Base-by-base conservation (phyloP, 139 green algal genomes). In the Picochlorum sp. region DNA sequence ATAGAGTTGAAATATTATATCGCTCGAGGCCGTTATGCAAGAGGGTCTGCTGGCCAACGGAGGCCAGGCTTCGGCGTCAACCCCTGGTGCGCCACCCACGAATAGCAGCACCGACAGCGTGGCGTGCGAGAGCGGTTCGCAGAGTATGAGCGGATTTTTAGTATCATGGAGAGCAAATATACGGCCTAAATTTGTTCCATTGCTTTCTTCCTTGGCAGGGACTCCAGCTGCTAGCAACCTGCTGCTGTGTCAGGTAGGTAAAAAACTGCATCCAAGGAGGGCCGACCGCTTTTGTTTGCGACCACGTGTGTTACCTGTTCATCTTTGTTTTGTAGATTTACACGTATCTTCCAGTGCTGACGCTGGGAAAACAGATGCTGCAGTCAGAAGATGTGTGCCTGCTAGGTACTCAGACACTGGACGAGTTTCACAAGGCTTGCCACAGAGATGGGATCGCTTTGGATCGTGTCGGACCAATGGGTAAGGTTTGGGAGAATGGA, bases 401-500 rank as follows among this genome's bases (percentile, higher is more conserved):
- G 41, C 41, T 73, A 26, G 65, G 65, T 4, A 34, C 62, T 13
- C 16, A 6, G 2, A 9, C 23, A 20, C 60, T 77, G 16, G 20
- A 57, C 31, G 30, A n/a, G 1, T 77, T 77, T 34, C 71, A 77
- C 30, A 9, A 24, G 28, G 50, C 8, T 9, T 77, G 71, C 28
- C 26, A n/a, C 16, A 13, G 44, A 26, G n/a, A 60, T 28, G 66
- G 66, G 7, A 18, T 72, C 21, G 18, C 37, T 5, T 30, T 66
- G 5, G 23, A 18, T 45, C 11, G 52, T 30, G 50, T 77, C 31
- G 71, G 71, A 1, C 65, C 71, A 47, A 77, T 77, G 71, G 57
- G 65, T 65, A 73, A 77, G 49, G 71, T 73, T 41, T 77, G 71
- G 71, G 71, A 77, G 54, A 66, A 13, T 54, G 71, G 71, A 24